phyloP scores from a whole-genome alignment of 345 rosid species.

The Sisymbrium irio region DNA sequence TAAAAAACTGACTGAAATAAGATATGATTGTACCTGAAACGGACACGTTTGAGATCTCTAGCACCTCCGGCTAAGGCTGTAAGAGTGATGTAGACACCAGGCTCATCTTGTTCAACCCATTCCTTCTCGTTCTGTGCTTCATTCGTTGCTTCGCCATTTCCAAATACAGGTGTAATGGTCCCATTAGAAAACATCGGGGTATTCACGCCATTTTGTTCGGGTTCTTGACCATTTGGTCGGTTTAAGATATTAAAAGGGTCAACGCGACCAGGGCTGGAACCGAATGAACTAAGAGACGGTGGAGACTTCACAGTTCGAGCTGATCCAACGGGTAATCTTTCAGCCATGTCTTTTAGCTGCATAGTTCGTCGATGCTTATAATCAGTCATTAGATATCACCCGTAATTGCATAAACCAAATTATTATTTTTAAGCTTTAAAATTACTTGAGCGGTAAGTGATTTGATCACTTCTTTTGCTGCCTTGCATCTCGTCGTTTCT shows the following conservation, averaged over 20 bases:
- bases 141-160: conserved; percentile 54
- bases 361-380: conserved; percentile 8
- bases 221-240: conserved; percentile 47
- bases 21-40: conserved; percentile 68
- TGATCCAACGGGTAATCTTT: conserved; percentile 73
- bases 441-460: conserved; percentile 95
- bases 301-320: conserved; percentile 51
- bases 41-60: conserved; percentile 96
- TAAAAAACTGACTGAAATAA: neutral
- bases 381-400: conserved; percentile 20
- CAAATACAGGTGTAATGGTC: conserved; percentile 39
- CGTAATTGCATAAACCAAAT: neutral
- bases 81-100: conserved; percentile 93
- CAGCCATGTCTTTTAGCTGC: conserved; percentile 92
- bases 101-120: conserved; percentile 98
- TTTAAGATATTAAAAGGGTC: conserved; percentile 49
- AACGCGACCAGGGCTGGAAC: conserved; percentile 50
- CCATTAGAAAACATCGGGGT: conserved; percentile 56
- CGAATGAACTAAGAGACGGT: conserved; percentile 54
- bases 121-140: conserved; percentile 68
- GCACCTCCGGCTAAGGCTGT: conserved; percentile 80
- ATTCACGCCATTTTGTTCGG: conserved; percentile 44
- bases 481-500: conserved; percentile 91
- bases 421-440: neutral
- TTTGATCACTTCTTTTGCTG: conserved; percentile 99